These are phyloP conservation scores for Yamadazyma membranifaciens DNA, from an alignment of 1,139 yeast species.

Conservation along the genomic window DNA sequence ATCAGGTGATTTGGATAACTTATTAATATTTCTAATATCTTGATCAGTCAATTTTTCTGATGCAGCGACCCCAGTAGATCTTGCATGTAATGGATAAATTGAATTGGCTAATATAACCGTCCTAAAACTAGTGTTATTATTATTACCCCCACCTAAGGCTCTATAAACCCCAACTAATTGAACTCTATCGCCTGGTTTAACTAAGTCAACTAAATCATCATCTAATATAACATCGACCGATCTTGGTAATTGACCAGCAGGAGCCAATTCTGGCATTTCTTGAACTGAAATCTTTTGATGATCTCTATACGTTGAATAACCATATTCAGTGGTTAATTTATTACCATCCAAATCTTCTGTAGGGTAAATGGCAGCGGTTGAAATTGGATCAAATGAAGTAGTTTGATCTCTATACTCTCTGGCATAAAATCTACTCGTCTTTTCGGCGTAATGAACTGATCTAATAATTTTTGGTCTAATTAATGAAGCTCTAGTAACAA, in stretches of 20 bases:
- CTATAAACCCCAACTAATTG: conserved; percentile 94
- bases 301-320: conserved; percentile 88
- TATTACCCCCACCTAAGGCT: conserved; percentile 81
- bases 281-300: conserved; percentile 93
- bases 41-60: conserved; percentile 73
- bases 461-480: conserved; percentile 90
- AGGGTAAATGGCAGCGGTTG: conserved; percentile 88
- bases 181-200: conserved; percentile 95
- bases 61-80: conserved; percentile 83
- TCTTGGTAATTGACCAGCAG: conserved; percentile 96
- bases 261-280: conserved; percentile 98
- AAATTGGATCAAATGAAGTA: conserved; percentile 80
- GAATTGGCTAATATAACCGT: conserved; percentile 86
- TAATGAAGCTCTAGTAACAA: conserved; percentile 89
- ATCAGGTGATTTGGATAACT: conserved; percentile 61
- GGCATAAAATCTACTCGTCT: conserved; percentile 79
- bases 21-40: conserved; percentile 86
- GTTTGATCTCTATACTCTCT: conserved; percentile 94
- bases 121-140: conserved; percentile 65
- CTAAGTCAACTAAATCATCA: conserved; percentile 88
- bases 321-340: conserved; percentile 86
- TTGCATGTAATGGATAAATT: conserved; percentile 82
- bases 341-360: conserved; percentile 92
- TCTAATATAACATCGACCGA: conserved; percentile 88
- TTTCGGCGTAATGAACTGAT: conserved; percentile 92